A percentile compares a stretch with the other conserved stretches of the same genome.
Evolutionary conservation across 208 protist genomes (phyloP).

Genomic region (Dictyostelium gargantuum): DNA sequence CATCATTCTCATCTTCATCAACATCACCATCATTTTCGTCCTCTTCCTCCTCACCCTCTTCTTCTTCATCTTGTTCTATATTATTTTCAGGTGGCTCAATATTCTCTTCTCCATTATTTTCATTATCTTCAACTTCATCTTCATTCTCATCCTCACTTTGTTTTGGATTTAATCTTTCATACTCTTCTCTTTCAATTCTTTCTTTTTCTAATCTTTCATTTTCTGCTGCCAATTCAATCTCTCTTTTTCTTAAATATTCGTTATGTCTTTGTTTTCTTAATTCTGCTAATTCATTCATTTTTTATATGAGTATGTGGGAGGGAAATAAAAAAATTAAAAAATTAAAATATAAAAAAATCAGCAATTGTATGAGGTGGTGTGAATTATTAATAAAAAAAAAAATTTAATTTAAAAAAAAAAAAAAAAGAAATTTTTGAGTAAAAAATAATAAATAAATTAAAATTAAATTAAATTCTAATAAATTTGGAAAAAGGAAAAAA

Average conservation of each 20-base stretch:
- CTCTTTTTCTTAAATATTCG: constrained; percentile 7
- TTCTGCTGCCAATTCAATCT: neutral
- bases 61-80: neutral
- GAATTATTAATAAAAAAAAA: neutral
- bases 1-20: neutral
- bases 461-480: too few species aligned
- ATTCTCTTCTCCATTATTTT: neutral
- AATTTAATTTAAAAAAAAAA: neutral
- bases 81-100: neutral
- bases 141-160: neutral
- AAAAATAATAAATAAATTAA: too few species aligned
- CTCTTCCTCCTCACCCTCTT: neutral
- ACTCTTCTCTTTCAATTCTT: neutral
- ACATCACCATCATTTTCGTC: neutral
- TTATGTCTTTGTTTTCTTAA: constrained; percentile 24
- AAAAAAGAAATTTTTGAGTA: neutral
- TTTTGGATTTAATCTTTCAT: neutral
- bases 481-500: neutral
- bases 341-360: neutral
- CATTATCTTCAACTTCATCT: neutral
- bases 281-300: constrained; percentile 21
- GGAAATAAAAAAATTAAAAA: neutral
- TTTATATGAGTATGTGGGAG: neutral
- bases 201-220: neutral
- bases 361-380: neutral